Evolutionary conservation across 75 land plant species (phyloP).

Genomic region (Cupressus sempervirens): DNA sequence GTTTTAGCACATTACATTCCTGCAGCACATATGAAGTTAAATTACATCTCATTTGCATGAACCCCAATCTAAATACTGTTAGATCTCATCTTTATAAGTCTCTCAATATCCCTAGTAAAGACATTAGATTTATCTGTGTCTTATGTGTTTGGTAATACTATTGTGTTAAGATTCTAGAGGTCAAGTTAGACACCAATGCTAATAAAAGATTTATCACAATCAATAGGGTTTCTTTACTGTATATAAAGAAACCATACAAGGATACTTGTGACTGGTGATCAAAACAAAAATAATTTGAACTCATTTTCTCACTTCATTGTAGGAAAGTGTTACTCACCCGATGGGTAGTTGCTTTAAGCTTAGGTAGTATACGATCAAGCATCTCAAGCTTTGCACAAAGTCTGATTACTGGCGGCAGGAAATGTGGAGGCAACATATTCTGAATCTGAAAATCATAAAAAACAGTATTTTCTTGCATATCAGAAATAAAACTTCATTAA

Average conservation of each 20-base stretch:
- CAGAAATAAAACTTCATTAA: neutral
- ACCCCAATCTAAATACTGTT: neutral
- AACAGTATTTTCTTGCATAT: neutral
- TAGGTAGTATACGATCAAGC: conserved; percentile 91
- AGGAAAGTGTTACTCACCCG: conserved; percentile 50
- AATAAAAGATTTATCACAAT: neutral
- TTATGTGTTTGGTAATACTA: neutral
- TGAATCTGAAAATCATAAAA: conserved; percentile 59
- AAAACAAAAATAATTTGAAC: neutral
- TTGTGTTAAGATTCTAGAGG: neutral
- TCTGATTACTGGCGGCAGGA: conserved; percentile 77
- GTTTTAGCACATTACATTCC: neutral
- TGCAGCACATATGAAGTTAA: neutral
- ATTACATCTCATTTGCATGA: neutral
- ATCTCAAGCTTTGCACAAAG: conserved; percentile 98
- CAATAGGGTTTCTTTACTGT: neutral
- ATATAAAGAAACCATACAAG: neutral
- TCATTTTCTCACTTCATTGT: neutral
- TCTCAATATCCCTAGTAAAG: neutral
- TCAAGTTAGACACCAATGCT: neutral
- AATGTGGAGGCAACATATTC: conserved; percentile 75
- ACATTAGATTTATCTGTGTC: neutral
- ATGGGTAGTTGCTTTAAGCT: conserved; percentile 89
- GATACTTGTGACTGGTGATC: neutral
- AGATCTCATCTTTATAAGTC: neutral